Percentiles rank a stretch among this genome's conserved stretches.
phyloP scores from a whole-genome alignment of 225 moss, liverwort and hornwort species.

The Marchantia polymorpha region DNA sequence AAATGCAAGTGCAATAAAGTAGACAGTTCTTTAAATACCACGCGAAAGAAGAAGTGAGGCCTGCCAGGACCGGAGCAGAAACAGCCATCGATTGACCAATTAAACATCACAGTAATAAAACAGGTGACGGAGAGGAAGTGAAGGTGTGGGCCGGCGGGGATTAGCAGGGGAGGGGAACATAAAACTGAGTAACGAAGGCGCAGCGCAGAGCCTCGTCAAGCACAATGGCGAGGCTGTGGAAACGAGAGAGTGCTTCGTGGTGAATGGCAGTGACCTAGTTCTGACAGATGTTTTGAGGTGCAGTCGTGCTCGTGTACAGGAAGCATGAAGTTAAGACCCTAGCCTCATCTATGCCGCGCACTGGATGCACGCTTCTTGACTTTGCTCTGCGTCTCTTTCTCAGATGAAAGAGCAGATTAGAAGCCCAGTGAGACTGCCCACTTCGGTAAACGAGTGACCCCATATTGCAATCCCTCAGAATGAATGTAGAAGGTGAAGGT shows the following conservation, averaged over 20 bases:
- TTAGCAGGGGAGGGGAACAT: no score
- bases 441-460: conserved; percentile 29
- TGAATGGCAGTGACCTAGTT: not conserved
- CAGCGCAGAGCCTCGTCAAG: not conserved
- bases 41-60: conserved; percentile 16
- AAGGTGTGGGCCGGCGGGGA: not conserved
- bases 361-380: conserved; percentile 42
- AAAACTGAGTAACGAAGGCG: not conserved
- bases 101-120: not conserved
- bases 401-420: conserved; percentile 37
- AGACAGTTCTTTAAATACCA: not conserved
- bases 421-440: conserved; percentile 42
- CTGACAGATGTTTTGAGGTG: not conserved
- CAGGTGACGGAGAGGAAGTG: not conserved
- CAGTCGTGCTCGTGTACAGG: conserved; percentile 20
- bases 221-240: conserved; percentile 13
- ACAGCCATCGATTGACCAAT: conserved; percentile 10
- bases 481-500: conserved; percentile 15
- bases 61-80: conserved; percentile 5
- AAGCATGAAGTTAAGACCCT: conserved; percentile 39
- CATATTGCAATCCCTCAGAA: conserved; percentile 29
- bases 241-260: not conserved
- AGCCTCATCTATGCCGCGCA: conserved; percentile 43
- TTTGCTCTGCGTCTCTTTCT: conserved; percentile 42
- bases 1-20: not conserved